phyloP scores from a whole-genome alignment of 2,329 filamentous ascomycete genomes.

The Madurella mycetomatis region DNA sequence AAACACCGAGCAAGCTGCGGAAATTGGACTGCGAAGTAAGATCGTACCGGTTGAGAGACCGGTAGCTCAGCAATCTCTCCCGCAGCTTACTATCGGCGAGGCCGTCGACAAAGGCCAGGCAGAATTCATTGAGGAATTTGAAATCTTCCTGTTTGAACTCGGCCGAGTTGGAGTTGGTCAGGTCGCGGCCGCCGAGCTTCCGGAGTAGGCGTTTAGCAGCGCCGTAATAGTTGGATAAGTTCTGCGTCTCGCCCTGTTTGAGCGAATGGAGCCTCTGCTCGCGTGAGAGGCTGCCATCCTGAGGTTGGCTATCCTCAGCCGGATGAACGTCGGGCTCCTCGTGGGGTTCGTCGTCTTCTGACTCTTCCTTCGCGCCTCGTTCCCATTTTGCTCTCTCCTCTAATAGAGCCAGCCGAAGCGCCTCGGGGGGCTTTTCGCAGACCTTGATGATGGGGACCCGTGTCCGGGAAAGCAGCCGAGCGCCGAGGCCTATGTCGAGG shows the following conservation, averaged over 20 bases:
- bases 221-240: conserved; percentile 44
- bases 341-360: conserved; percentile 24
- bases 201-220: conserved; percentile 47
- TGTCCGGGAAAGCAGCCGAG: conserved; percentile 70
- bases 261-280: conserved; percentile 15
- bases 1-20: conserved; percentile 51
- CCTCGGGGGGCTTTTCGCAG: conserved; percentile 63
- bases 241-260: conserved; percentile 20
- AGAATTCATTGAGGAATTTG: conserved; percentile 48
- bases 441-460: conserved; percentile 85
- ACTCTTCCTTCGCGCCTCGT: conserved; percentile 42
- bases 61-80: conserved; percentile 40
- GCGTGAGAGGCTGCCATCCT: neutral
- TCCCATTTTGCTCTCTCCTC: conserved; percentile 71
- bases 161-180: conserved; percentile 43
- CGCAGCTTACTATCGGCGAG: conserved; percentile 45
- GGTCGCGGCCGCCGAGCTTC: conserved; percentile 46
- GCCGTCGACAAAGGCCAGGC: conserved; percentile 51
- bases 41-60: conserved; percentile 42
- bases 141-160: conserved; percentile 44
- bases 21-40: conserved; percentile 28
- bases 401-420: conserved; percentile 56
- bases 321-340: conserved; percentile 17
- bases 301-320: conserved; percentile 9
- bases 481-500: conserved; percentile 67